Evolutionary conservation across 108 stramenopile species (phyloP).

Genomic region (Parietichytrium sp.): DNA sequence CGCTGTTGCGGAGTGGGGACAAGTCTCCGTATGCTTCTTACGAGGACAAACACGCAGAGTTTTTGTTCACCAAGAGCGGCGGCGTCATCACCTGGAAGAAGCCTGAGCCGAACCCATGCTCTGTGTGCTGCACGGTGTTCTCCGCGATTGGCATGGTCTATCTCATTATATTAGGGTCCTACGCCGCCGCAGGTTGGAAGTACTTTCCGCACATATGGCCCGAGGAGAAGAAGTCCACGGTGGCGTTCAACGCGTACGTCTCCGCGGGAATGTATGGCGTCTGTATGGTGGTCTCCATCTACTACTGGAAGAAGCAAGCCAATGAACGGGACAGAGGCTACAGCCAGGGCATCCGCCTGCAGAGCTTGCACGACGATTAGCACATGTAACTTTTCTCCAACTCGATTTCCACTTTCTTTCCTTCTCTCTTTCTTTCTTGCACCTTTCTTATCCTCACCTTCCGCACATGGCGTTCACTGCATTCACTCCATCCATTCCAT

Average conservation of each 20-base stretch:
- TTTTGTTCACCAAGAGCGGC: conserved; percentile 15
- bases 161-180: conserved; percentile 10
- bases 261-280: not conserved
- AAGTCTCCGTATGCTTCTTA: not conserved
- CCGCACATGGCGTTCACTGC: no score
- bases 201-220: conserved; percentile 32
- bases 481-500: no score
- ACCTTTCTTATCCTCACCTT: no score
- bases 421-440: no score
- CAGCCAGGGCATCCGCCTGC: not conserved
- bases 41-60: conserved; percentile 36
- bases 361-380: conserved; percentile 11
- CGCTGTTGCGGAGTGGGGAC: not conserved
- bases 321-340: not conserved
- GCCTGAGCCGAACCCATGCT: not conserved
- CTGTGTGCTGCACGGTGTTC: conserved; percentile 24
- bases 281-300: conserved; percentile 16
- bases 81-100: not conserved
- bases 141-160: not conserved
- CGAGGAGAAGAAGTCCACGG: not conserved
- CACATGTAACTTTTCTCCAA: no score
- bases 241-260: not conserved
- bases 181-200: not conserved
- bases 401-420: no score
- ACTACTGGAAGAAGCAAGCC: conserved; percentile 29